Conservation (phyloP, 2,329 filamentous ascomycete species). For the Aspergillus pseudonomiae region DNA sequence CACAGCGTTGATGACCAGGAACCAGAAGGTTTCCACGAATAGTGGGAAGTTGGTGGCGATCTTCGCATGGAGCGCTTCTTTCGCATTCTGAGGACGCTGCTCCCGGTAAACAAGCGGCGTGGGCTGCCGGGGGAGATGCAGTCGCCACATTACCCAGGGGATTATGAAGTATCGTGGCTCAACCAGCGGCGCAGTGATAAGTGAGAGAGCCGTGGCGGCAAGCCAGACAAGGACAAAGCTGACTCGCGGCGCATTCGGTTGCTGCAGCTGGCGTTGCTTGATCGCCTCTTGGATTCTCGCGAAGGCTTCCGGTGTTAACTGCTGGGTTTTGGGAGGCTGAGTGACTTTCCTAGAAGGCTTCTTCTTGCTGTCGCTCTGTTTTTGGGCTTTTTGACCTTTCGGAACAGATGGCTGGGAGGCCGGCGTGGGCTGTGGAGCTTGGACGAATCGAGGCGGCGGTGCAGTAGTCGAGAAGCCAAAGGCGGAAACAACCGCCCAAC, state of each 20-base stretch:
- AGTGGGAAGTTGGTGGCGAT: slow-evolving; percentile 32
- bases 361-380: slow-evolving; percentile 28
- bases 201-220: slow-evolving; percentile 71
- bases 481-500: slow-evolving; percentile 68
- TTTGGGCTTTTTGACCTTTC: slow-evolving; percentile 18
- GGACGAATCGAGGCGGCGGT: slow-evolving; percentile 25
- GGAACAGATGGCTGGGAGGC: slow-evolving; percentile 18
- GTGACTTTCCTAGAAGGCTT: slow-evolving; percentile 23
- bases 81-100: slow-evolving; percentile 25
- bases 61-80: slow-evolving; percentile 30
- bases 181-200: slow-evolving; percentile 87
- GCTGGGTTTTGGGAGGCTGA: slow-evolving; percentile 18
- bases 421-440: slow-evolving; percentile 17
- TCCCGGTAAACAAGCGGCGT: slow-evolving; percentile 33
- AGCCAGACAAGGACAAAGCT: slow-evolving; percentile 66
- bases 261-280: slow-evolving; percentile 32
- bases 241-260: slow-evolving; percentile 38
- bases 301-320: slow-evolving; percentile 31
- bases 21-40: slow-evolving; percentile 61
- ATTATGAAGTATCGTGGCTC: slow-evolving; percentile 96
- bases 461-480: slow-evolving; percentile 52
- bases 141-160: slow-evolving; percentile 89
- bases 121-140: slow-evolving; percentile 66
- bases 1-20: slow-evolving; percentile 47
- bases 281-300: slow-evolving; percentile 35